These are phyloP conservation scores for Venustampulla echinocandica DNA, from an alignment of 495 filamentous ascomycete species.

Conservation along the genomic window DNA sequence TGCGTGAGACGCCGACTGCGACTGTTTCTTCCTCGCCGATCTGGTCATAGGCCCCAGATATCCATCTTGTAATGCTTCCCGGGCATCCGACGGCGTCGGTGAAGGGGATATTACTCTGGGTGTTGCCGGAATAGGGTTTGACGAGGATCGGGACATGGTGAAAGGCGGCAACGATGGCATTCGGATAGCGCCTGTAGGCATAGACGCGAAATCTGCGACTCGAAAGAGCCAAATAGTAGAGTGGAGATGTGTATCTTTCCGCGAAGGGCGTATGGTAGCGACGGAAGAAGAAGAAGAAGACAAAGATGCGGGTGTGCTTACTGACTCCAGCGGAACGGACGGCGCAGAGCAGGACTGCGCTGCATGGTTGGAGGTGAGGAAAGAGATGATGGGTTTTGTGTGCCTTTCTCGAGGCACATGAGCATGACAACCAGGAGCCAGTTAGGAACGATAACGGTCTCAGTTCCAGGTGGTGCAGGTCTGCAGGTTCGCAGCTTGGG, in stretches of 20 bases:
- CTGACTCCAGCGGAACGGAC: constrained; percentile 19
- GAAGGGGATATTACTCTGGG: constrained; percentile 66
- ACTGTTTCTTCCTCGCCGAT: constrained; percentile 49
- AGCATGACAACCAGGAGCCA: too few species aligned
- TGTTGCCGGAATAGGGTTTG: constrained; percentile 47
- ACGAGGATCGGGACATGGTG: constrained; percentile 40
- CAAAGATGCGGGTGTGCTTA: constrained; percentile 7
- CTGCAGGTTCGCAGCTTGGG: too few species aligned
- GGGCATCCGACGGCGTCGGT: constrained; percentile 52
- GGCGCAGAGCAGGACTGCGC: constrained; percentile 21
- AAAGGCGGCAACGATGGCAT: constrained; percentile 37
- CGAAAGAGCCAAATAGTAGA: constrained; percentile 34
- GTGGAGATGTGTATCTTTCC: constrained; percentile 39
- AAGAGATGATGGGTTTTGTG: constrained; percentile 21
- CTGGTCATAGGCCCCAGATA: constrained; percentile 51
- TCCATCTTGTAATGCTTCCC: constrained; percentile 27
- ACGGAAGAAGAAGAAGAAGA: constrained; percentile 11
- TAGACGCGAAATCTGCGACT: constrained; percentile 35
- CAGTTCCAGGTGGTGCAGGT: too few species aligned
- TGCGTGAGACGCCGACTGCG: constrained; percentile 31
- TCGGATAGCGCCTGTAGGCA: constrained; percentile 42
- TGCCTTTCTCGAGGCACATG: constrained; percentile 18
- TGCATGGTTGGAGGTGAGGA: constrained; percentile 22
- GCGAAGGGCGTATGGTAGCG: constrained; percentile 31
- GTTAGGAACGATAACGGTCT: too few species aligned